phyloP scores from a whole-genome alignment of 2,329 filamentous ascomycete genomes.

The Exophiala aquamarina region DNA sequence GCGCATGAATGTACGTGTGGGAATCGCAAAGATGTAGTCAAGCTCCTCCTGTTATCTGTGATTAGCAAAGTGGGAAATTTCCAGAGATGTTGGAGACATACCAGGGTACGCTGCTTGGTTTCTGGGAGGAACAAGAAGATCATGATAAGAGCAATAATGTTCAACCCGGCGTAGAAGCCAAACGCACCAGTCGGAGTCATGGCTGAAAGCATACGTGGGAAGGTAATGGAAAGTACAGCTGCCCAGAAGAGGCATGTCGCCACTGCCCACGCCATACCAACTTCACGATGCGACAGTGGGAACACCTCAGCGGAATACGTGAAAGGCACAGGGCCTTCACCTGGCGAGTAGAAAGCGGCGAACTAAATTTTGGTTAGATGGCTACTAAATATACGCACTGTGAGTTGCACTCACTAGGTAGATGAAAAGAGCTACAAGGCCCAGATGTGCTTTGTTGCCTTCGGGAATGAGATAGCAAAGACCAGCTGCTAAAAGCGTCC shows the following conservation, averaged over 20 bases:
- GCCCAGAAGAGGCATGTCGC: conserved; percentile 37
- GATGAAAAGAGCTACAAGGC: conserved; percentile 59
- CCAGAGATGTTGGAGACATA: conserved; percentile 1
- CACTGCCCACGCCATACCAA: conserved; percentile 42
- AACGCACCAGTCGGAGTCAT: conserved; percentile 53
- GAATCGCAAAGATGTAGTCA: conserved; percentile 54
- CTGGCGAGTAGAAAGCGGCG: conserved; percentile 63
- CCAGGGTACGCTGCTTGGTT: conserved; percentile 48
- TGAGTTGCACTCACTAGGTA: conserved; percentile 45
- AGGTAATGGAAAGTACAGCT: conserved; percentile 44
- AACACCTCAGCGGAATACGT: conserved; percentile 48
- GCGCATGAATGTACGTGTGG: conserved; percentile 52
- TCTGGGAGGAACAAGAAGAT: conserved; percentile 59
- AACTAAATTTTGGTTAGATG: conserved; percentile 39
- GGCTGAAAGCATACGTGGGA: conserved; percentile 43
- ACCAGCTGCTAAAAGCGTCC: conserved; percentile 65
- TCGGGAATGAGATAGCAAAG: conserved; percentile 56
- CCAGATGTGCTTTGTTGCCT: conserved; percentile 47
- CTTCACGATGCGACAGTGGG: conserved; percentile 48
- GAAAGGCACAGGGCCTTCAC: conserved; percentile 55
- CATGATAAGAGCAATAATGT: conserved; percentile 56
- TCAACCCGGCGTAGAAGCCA: conserved; percentile 58
- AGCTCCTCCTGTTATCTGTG: conserved; percentile 46
- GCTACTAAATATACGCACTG: neutral
- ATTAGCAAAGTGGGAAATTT: neutral